Base-by-base conservation (phyloP, 106 monocot genomes). In the Posidonia australis region DNA sequence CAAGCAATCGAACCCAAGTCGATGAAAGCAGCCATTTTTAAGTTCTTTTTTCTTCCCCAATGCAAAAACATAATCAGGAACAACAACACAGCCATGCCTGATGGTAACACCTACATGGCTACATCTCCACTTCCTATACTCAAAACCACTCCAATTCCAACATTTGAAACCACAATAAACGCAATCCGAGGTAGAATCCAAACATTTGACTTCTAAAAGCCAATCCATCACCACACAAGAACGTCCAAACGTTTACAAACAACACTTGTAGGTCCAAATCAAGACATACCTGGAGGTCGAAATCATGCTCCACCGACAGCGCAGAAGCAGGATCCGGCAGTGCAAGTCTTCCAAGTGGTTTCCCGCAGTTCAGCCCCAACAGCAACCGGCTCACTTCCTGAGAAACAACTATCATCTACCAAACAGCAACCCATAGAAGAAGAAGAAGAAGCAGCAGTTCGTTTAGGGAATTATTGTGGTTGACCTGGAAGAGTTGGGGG, bases 311-410 rank as follows among this genome's bases (percentile, higher is more conserved):
- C 54, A 65, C 66, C 12, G 88, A 74, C 14, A 93, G 74, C 56
- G 60, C 54, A 30, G 58, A 26, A 16, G 74, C 67, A 59, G 44
- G 10, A 12, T 81, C 74, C 1, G 85, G 85, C 51, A 88, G 51
- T 22, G 42, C 3, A 30, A 86, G 30, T 17, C 46, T 69, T 67
- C 72, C 68, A 6, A 93, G 72, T 62, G 74, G 81, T 25, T 68
- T 69, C 26, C 85, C 93, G 68, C 88, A 85, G 46, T 93, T 93
- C 66, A 88, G 56, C 17, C 93, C 93, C 52, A 88, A 59, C 26
- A 93, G 67, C 72, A 88, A 56, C 26, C 88, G 85, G 67, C 88
- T 93, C 10, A 77, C 93, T 79, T 93, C 93, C 93, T 93, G 83
- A 26, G 56, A 21, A 28, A 13, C 29, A 30, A 51, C 18, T 47